Evolutionary conservation across 306 rosid genomes (phyloP).

Genomic region (Prunus mume): DNA sequence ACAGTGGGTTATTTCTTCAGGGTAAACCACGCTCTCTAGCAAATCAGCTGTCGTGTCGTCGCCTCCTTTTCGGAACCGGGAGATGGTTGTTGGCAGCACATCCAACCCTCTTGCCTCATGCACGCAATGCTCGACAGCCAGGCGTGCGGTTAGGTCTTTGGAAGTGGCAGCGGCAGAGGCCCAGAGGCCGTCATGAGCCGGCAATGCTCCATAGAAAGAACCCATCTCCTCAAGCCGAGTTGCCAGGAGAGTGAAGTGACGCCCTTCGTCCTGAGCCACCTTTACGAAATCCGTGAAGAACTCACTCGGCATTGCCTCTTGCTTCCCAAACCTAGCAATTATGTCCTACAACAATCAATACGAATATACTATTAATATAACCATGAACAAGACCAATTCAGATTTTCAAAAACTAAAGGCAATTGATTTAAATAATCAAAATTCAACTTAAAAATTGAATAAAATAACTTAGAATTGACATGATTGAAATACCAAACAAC

Average conservation of each 20-base stretch:
- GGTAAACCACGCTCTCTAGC: constrained; percentile 72
- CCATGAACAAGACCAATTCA: not conserved
- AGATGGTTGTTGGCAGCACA: constrained; percentile 76
- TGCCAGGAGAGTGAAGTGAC: constrained; percentile 77
- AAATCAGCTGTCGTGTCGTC: constrained; percentile 65
- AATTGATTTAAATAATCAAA: not conserved
- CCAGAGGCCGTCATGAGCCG: constrained; percentile 87
- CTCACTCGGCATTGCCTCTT: constrained; percentile 81
- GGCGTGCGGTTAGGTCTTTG: constrained; percentile 66
- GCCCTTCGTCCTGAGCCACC: constrained; percentile 89
- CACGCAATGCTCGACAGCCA: constrained; percentile 85
- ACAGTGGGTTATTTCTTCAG: constrained; percentile 87
- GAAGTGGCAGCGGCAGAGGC: constrained; percentile 82
- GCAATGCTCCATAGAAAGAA: constrained; percentile 74
- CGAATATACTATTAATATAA: no score
- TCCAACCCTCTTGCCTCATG: constrained; percentile 95
- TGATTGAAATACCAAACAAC: not conserved
- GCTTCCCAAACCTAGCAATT: constrained; percentile 79
- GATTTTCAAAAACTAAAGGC: not conserved
- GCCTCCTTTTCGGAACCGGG: constrained; percentile 63
- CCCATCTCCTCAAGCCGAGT: constrained; percentile 69
- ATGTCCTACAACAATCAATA: constrained; percentile 52
- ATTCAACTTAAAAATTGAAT: not conserved
- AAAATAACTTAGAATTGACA: not conserved
- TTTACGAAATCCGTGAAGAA: constrained; percentile 79